Base-by-base conservation (phyloP, 1,284 basidiomycete species). In the Boletellus deceptivus region DNA sequence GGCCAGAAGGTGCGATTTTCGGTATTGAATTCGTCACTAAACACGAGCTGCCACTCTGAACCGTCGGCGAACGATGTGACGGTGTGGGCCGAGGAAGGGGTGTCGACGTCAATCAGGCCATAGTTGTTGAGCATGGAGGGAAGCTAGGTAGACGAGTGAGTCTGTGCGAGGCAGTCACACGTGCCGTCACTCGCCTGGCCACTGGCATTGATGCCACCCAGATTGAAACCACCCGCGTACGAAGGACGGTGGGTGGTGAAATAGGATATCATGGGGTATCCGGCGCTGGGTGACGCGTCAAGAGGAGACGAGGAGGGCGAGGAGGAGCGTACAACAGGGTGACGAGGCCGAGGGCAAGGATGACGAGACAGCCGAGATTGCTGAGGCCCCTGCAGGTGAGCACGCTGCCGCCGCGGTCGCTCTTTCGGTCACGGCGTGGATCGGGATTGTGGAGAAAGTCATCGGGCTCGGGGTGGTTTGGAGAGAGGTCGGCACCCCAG, bases 21-120 rank as follows among this genome's bases (percentile, higher is more conserved):
- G 17, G 73, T 72, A 50, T 96, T 84, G 70, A 97, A 97, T 72
- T 96, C 94, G 69, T 96, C 93, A 44, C 88, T 91, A 65, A 90
- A 95, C 3, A 93, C 83, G 8, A 96, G 76, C 49, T 85, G 80
- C 72, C 66, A 70, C 34, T 70, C 45, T n/a, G 79, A 50, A 67
- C 78, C 59, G 43, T 77, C 78, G 14, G 67, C 58, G 50, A 68
- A 76, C 57, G 82, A 81, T 1, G 59, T 58, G 36, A 75, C 70
- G 0, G 74, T 76, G 55, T 73, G 68, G 1, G 70, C 75, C 0
- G 69, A 66, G 9, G 66, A 41, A 1, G 83, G 84, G 6, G 86
- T 88, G 31, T 83, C 77, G 11, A 65, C 54, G 63, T 88, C 85
- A 55, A 88, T 79, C 18, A 84, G 63, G n/a, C 72, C 75, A 58